These are phyloP conservation scores for Tuber magnatum DNA, from an alignment of 495 filamentous ascomycete genomes.

Conservation along the genomic window DNA sequence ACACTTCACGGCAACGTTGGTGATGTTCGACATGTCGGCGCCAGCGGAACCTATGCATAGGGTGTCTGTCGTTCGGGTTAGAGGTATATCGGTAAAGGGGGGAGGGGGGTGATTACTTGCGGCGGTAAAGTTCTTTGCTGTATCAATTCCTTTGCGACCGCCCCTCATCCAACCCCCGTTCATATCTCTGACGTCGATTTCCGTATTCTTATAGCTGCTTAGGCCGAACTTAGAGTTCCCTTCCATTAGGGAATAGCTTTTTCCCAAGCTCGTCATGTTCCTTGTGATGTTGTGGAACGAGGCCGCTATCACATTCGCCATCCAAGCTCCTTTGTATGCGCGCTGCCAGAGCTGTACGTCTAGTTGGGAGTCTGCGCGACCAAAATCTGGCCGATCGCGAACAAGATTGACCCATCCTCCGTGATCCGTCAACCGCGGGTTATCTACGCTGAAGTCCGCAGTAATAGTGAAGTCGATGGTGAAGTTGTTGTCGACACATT, in stretches of 20 bases:
- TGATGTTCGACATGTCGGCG: conserved; percentile 43
- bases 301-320: conserved; percentile 42
- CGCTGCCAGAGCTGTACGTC: conserved; percentile 40
- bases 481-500: conserved; percentile 47
- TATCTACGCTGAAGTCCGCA: background rate
- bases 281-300: conserved; percentile 35
- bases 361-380: conserved; percentile 33
- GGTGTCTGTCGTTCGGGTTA: conserved; percentile 21
- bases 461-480: conserved; percentile 43
- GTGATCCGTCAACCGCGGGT: conserved; percentile 42
- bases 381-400: conserved; percentile 9
- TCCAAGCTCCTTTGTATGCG: conserved; percentile 46
- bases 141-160: conserved; percentile 12
- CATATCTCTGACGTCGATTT: background rate
- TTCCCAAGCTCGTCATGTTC: conserved; percentile 1
- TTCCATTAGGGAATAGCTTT: conserved; percentile 1
- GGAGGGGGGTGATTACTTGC: background rate
- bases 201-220: background rate
- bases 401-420: conserved; percentile 41
- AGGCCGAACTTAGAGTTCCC: background rate
- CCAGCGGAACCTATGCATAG: conserved; percentile 36
- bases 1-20: conserved; percentile 43
- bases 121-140: conserved; percentile 2
- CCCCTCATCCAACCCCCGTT: background rate
- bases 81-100: background rate